These are phyloP conservation scores for Butyriboletus loyo DNA, from an alignment of 768 basidiomycete species.

Conservation along the genomic window DNA sequence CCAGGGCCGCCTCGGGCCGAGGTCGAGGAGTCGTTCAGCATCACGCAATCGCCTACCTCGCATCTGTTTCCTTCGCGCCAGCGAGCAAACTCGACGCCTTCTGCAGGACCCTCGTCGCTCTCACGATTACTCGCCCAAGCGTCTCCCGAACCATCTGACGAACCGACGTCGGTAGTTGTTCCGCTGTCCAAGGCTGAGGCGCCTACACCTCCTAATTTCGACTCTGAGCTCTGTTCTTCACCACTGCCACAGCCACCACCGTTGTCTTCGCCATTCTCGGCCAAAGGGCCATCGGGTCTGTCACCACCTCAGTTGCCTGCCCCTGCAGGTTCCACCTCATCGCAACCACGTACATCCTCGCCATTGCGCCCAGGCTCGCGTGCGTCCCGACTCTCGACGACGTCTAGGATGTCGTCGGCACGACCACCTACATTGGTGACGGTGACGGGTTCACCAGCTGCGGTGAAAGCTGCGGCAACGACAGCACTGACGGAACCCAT, in stretches of 20 bases:
- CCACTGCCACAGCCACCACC: conserved; percentile 38
- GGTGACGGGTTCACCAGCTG: conserved; percentile 38
- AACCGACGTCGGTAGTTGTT: conserved; percentile 22
- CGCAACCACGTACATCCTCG: conserved; percentile 38
- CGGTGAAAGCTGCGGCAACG: conserved; percentile 61
- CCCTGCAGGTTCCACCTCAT: conserved; percentile 35
- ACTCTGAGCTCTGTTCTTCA: conserved; percentile 15
- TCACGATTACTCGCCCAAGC: conserved; percentile 80
- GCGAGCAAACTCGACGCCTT: conserved; percentile 64
- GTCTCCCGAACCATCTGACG: conserved; percentile 38
- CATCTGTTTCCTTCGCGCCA: conserved; percentile 62
- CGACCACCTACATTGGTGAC: conserved; percentile 60
- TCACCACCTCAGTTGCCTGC: conserved; percentile 15
- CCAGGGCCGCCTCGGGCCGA: conserved; percentile 66
- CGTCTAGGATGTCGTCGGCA: conserved; percentile 64
- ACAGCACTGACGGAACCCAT: conserved; percentile 62
- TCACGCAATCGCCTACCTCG: conserved; percentile 62
- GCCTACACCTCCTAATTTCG: conserved; percentile 27
- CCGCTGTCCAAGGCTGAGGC: conserved; percentile 29
- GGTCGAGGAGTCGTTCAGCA: conserved; percentile 69
- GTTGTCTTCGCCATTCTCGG: conserved; percentile 7
- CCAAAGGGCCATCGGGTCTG: neutral
- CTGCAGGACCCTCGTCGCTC: conserved; percentile 73
- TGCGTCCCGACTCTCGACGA: conserved; percentile 64
- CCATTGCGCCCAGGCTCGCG: conserved; percentile 72